A percentile compares a stretch with the other conserved stretches of the same genome.
Evolutionary conservation across 805 yeast genomes (phyloP).

Genomic region (Komagataella phaffii): DNA sequence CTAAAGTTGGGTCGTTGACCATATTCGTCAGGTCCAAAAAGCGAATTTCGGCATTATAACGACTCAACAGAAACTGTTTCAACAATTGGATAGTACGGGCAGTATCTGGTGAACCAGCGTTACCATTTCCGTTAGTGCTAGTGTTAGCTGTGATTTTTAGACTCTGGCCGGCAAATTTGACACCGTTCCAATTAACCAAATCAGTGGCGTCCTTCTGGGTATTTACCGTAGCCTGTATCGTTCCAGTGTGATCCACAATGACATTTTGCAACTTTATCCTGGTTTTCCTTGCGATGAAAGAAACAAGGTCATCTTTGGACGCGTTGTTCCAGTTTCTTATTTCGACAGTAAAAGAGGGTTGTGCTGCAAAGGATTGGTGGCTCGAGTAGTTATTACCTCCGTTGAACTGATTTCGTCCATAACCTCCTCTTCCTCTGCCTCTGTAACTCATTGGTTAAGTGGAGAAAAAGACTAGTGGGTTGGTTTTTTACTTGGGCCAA

Average conservation of each 20-base stretch:
- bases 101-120: slow-evolving; percentile 6
- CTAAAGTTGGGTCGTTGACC: slow-evolving; percentile 46
- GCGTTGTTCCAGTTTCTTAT: slow-evolving; percentile 79
- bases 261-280: slow-evolving; percentile 40
- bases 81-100: slow-evolving; percentile 47
- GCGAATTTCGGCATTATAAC: slow-evolving; percentile 54
- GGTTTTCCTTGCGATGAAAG: slow-evolving; percentile 58
- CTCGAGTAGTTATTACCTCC: slow-evolving; percentile 10
- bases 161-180: slow-evolving; percentile 64
- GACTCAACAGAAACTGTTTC: slow-evolving; percentile 40
- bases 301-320: slow-evolving; percentile 48
- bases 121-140: slow-evolving; percentile 11
- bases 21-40: slow-evolving; percentile 60
- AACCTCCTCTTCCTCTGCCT: slow-evolving; percentile 17
- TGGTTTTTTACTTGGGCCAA: neutral
- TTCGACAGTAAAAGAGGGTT: slow-evolving; percentile 26
- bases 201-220: slow-evolving; percentile 41
- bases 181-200: slow-evolving; percentile 55
- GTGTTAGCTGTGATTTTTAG: slow-evolving; percentile 32
- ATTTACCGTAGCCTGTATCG: slow-evolving; percentile 46
- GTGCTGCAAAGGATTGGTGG: slow-evolving; percentile 13
- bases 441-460: slow-evolving; percentile 12
- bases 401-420: slow-evolving; percentile 4
- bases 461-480: neutral
- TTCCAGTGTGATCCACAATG: slow-evolving; percentile 35